Conservation (phyloP, 2,329 filamentous ascomycete species). For the Arachnomyces sp. region DNA sequence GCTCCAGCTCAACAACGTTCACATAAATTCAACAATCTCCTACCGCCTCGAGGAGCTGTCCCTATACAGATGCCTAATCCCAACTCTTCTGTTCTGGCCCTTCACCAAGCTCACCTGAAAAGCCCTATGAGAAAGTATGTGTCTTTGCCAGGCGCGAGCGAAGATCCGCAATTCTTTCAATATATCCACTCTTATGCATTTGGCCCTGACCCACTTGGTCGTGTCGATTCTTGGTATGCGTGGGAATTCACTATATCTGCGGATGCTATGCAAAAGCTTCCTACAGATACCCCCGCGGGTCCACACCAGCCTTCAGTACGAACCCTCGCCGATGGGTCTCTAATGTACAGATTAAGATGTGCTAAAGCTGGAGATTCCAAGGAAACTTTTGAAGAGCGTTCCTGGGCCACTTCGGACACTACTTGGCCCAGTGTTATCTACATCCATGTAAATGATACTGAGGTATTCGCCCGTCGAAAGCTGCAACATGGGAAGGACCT, state of each 20-base stretch:
- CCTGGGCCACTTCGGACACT: conserved; percentile 58
- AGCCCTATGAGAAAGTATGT: conserved; percentile 34
- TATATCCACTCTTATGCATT: conserved; percentile 27
- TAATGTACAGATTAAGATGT: conserved; percentile 62
- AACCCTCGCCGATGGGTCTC: conserved; percentile 43
- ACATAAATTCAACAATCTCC: no score
- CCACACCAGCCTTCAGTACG: conserved; percentile 21
- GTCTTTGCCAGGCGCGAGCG: conserved; percentile 13
- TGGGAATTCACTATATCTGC: conserved; percentile 30
- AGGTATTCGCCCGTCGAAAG: conserved; percentile 56
- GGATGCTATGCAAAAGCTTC: conserved; percentile 26
- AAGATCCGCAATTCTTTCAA: conserved; percentile 27
- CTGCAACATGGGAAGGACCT: conserved; percentile 66
- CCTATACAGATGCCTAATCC: conserved; percentile 34
- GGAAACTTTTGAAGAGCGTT: conserved; percentile 32
- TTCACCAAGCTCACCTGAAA: conserved; percentile 52
- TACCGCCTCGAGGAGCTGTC: conserved; percentile 28
- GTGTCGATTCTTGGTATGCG: conserved; percentile 17
- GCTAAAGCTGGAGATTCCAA: conserved; percentile 36
- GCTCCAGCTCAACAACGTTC: no score
- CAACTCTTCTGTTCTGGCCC: conserved; percentile 39
- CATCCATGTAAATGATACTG: conserved; percentile 56
- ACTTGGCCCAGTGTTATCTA: conserved; percentile 65
- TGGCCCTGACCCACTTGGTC: conserved; percentile 22
- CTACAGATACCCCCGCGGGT: conserved; percentile 13